Evolutionary conservation across 805 yeast species (phyloP).

Genomic region (Grigorovia transvaalensis): DNA sequence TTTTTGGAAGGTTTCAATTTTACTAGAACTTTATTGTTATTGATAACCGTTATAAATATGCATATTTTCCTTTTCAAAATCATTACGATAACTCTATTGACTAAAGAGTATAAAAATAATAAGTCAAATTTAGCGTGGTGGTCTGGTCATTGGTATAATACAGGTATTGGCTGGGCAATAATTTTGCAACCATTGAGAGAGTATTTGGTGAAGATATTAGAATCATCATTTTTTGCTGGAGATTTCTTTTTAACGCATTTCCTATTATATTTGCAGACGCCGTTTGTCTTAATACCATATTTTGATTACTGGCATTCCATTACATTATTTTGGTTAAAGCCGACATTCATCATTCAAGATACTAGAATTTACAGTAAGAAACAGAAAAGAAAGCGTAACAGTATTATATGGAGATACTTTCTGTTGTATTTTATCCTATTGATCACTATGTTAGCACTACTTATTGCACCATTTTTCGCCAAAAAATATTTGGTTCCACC

Average conservation of each 20-base stretch:
- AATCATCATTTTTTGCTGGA: slow-evolving; percentile 56
- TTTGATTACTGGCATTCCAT: slow-evolving; percentile 58
- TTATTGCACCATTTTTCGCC: slow-evolving; percentile 41
- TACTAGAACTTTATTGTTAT: slow-evolving; percentile 48
- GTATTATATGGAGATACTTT: slow-evolving; percentile 36
- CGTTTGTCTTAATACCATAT: slow-evolving; percentile 51
- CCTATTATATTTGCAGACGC: slow-evolving; percentile 47
- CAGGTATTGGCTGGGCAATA: slow-evolving; percentile 52
- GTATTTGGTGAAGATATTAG: slow-evolving; percentile 50
- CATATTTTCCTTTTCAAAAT: slow-evolving; percentile 50
- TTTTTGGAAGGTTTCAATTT: slow-evolving; percentile 59
- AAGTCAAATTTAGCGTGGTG: slow-evolving; percentile 64
- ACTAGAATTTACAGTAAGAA: slow-evolving; percentile 32
- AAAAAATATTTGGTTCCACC: slow-evolving; percentile 22
- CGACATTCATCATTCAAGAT: slow-evolving; percentile 31
- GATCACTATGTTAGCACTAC: slow-evolving; percentile 30
- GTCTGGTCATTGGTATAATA: slow-evolving; percentile 62
- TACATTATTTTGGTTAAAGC: slow-evolving; percentile 58
- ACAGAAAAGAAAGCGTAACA: slow-evolving; percentile 31
- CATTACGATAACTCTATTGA: slow-evolving; percentile 39
- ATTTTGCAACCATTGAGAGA: slow-evolving; percentile 59
- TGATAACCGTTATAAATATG: slow-evolving; percentile 43
- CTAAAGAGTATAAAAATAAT: slow-evolving; percentile 54
- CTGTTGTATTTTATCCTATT: slow-evolving; percentile 36
- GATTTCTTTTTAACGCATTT: slow-evolving; percentile 54